Evolutionary conservation across 2,329 filamentous ascomycete genomes (phyloP).

Genomic region (Biscogniauxia marginata): DNA sequence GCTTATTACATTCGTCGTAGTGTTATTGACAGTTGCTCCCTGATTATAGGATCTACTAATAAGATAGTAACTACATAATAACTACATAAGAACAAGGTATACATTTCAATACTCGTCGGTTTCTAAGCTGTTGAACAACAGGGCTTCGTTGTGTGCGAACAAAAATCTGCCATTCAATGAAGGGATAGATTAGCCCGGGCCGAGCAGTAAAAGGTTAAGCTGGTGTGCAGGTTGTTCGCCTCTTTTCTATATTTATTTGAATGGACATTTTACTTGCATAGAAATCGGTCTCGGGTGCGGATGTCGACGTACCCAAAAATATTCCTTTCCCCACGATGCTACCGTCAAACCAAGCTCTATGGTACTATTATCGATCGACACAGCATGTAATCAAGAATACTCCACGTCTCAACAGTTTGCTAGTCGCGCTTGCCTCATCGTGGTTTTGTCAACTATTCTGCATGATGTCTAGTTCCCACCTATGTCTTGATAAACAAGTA

Average conservation of each 20-base stretch:
- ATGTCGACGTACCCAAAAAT: not conserved
- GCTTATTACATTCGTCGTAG: too few species aligned
- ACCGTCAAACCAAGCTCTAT: not conserved
- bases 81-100: too few species aligned
- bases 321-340: too few species aligned
- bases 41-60: too few species aligned
- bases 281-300: not conserved
- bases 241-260: not conserved
- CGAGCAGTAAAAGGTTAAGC: not conserved
- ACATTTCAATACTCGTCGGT: too few species aligned
- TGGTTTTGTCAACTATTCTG: not conserved
- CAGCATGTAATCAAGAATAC: not conserved
- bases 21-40: too few species aligned
- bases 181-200: not conserved
- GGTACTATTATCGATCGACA: not conserved
- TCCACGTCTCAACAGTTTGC: not conserved
- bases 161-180: not conserved
- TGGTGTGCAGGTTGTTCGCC: not conserved
- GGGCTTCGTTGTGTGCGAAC: not conserved
- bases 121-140: not conserved
- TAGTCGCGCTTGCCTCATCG: too few species aligned
- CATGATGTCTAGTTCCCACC: not conserved
- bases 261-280: not conserved
- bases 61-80: too few species aligned
- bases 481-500: not conserved